phyloP scores from a whole-genome alignment of 2,329 filamentous ascomycete genomes.

The Ascosphaera pollenicola region DNA sequence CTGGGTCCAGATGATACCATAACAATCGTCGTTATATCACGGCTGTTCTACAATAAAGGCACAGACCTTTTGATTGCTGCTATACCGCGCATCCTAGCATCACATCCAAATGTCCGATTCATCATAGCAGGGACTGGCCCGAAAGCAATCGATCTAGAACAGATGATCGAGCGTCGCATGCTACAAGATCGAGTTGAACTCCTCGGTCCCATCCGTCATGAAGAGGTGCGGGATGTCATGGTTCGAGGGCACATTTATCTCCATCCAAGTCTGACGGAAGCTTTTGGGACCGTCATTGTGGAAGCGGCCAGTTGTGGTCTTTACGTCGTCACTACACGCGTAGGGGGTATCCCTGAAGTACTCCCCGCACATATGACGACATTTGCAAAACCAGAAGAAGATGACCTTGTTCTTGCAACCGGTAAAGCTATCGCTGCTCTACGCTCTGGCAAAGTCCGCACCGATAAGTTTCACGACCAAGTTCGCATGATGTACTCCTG shows the following conservation, averaged over 20 bases:
- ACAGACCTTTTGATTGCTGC: constrained; percentile 92
- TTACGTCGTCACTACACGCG: constrained; percentile 90
- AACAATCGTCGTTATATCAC: constrained; percentile 91
- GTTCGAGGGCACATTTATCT: constrained; percentile 90
- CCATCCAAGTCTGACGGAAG: constrained; percentile 84
- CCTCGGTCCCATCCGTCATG: constrained; percentile 77
- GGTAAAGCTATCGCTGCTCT: constrained; percentile 72
- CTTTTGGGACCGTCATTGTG: constrained; percentile 93
- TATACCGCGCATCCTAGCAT: constrained; percentile 74
- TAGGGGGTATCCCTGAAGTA: constrained; percentile 92
- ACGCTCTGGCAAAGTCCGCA: constrained; percentile 66
- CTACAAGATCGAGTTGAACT: constrained; percentile 86
- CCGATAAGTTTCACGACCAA: constrained; percentile 87
- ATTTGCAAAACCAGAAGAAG: constrained; percentile 90
- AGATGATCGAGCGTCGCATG: constrained; percentile 91
- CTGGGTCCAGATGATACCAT: constrained; percentile 67
- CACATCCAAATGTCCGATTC: constrained; percentile 83
- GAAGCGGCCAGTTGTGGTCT: constrained; percentile 90
- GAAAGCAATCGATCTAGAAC: constrained; percentile 92
- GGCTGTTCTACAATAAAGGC: constrained; percentile 96
- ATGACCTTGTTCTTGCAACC: constrained; percentile 78
- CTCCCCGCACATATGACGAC: constrained; percentile 92
- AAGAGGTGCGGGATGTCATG: constrained; percentile 96
- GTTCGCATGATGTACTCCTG: constrained; percentile 98
- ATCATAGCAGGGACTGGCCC: constrained; percentile 91